These are phyloP conservation scores for Psilocybe subaeruginosa DNA, from an alignment of 768 basidiomycete genomes.

Conservation along the genomic window DNA sequence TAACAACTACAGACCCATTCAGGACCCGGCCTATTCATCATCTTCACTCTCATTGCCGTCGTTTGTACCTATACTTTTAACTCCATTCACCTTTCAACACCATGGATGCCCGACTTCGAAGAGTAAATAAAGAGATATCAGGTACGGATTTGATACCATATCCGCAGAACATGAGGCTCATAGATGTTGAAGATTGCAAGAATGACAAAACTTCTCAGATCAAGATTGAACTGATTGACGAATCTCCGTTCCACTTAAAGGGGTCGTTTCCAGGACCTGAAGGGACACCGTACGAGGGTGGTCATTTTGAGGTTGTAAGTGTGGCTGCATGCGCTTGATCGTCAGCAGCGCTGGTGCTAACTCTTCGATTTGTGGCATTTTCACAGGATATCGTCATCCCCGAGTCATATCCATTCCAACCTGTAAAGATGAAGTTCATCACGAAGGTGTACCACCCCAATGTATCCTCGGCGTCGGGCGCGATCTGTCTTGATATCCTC, in stretches of 20 bases:
- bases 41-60: constrained; percentile 1
- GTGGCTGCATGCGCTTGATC: background rate
- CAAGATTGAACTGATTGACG: constrained; percentile 83
- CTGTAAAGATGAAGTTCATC: constrained; percentile 98
- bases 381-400: constrained; percentile 89
- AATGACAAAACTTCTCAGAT: constrained; percentile 92
- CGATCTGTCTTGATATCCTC: constrained; percentile 90
- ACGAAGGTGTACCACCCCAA: constrained; percentile 98
- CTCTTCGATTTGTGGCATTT: background rate
- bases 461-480: constrained; percentile 90
- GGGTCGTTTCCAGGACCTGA: constrained; percentile 92
- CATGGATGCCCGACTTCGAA: constrained; percentile 88
- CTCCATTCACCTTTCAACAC: constrained; percentile 14
- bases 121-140: constrained; percentile 93
- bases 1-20: background rate
- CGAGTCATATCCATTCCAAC: constrained; percentile 89
- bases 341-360: background rate
- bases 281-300: constrained; percentile 92
- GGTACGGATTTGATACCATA: constrained; percentile 44
- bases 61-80: constrained; percentile 6
- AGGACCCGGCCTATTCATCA: background rate
- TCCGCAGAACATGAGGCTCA: constrained; percentile 9
- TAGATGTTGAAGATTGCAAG: constrained; percentile 74
- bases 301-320: constrained; percentile 88
- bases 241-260: constrained; percentile 89